phyloP scores from a whole-genome alignment of 495 filamentous ascomycete genomes.

The Xanthoparmelia taractica region DNA sequence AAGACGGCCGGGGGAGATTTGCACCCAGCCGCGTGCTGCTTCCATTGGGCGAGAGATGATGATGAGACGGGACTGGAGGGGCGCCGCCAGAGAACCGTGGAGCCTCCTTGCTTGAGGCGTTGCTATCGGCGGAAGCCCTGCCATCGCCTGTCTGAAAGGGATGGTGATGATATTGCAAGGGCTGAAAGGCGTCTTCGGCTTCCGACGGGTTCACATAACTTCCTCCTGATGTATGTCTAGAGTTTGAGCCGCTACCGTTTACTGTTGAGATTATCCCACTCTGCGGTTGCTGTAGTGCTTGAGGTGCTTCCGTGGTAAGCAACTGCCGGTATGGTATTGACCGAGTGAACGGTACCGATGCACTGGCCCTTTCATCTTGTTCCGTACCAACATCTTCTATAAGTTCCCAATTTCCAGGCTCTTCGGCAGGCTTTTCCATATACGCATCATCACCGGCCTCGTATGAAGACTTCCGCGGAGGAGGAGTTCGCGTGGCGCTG shows the following conservation, averaged over 20 bases:
- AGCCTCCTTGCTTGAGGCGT: neutral
- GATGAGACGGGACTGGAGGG: slow-evolving; percentile 11
- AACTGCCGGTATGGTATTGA: slow-evolving; percentile 31
- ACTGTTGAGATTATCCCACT: slow-evolving; percentile 38
- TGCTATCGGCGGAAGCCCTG: slow-evolving; percentile 12
- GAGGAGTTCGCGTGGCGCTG: slow-evolving; percentile 1
- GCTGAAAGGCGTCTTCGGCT: slow-evolving; percentile 28
- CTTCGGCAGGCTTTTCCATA: slow-evolving; percentile 16
- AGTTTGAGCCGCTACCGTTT: slow-evolving; percentile 33
- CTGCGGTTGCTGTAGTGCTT: slow-evolving; percentile 37
- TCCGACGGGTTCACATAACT: slow-evolving; percentile 9
- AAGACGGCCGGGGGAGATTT: slow-evolving; percentile 53
- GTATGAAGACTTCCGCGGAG: slow-evolving; percentile 20
- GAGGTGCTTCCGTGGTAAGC: slow-evolving; percentile 32
- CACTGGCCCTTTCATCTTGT: slow-evolving; percentile 14
- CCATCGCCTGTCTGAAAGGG: slow-evolving; percentile 29
- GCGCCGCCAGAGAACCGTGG: slow-evolving; percentile 4
- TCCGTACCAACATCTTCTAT: slow-evolving; percentile 4
- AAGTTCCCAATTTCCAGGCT: slow-evolving; percentile 9
- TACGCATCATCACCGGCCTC: slow-evolving; percentile 21
- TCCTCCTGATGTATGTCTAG: slow-evolving; percentile 22
- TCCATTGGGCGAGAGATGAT: slow-evolving; percentile 1
- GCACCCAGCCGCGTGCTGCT: slow-evolving; percentile 12
- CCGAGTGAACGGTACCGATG: slow-evolving; percentile 24
- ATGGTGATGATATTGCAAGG: slow-evolving; percentile 46